Evolutionary conservation across 176 grass and related monocot species (phyloP).

Genomic region (Oryza glaberrima): DNA sequence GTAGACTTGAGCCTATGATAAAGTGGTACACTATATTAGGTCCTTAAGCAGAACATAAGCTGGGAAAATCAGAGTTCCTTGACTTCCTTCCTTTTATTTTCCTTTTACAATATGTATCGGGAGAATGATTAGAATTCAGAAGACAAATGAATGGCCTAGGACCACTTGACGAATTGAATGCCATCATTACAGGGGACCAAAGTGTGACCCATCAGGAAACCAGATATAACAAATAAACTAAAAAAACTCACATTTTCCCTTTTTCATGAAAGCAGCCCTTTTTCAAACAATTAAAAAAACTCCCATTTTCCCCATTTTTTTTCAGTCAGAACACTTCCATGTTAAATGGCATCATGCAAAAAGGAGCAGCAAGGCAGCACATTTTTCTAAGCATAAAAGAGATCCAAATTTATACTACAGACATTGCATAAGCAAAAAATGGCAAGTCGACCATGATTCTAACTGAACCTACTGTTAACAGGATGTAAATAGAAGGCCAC

Average conservation of each 20-base stretch:
- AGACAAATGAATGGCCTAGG: slow-evolving; percentile 11
- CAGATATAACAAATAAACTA: slow-evolving; percentile 24
- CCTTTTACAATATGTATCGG: background rate
- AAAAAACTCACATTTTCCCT: background rate
- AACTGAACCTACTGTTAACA: background rate
- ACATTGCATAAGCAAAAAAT: slow-evolving; percentile 26
- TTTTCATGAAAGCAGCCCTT: background rate
- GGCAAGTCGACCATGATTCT: background rate
- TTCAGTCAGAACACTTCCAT: slow-evolving; percentile 1
- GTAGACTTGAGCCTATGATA: background rate
- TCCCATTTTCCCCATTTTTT: background rate
- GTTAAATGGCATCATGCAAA: slow-evolving; percentile 14
- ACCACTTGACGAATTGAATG: slow-evolving; percentile 17
- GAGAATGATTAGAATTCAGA: slow-evolving; percentile 11
- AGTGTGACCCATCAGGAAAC: slow-evolving; percentile 11
- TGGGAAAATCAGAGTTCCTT: background rate
- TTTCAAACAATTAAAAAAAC: background rate
- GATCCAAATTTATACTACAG: slow-evolving; percentile 20
- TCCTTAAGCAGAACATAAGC: slow-evolving; percentile 8
- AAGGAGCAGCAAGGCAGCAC: slow-evolving; percentile 15
- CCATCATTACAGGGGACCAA: background rate
- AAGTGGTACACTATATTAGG: background rate
- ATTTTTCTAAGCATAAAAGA: slow-evolving; percentile 18
- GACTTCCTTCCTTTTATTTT: background rate
- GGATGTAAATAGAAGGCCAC: slow-evolving; percentile 17